Evolutionary conservation across 2,329 filamentous ascomycete species (phyloP).

Genomic region (Phoma sp.): DNA sequence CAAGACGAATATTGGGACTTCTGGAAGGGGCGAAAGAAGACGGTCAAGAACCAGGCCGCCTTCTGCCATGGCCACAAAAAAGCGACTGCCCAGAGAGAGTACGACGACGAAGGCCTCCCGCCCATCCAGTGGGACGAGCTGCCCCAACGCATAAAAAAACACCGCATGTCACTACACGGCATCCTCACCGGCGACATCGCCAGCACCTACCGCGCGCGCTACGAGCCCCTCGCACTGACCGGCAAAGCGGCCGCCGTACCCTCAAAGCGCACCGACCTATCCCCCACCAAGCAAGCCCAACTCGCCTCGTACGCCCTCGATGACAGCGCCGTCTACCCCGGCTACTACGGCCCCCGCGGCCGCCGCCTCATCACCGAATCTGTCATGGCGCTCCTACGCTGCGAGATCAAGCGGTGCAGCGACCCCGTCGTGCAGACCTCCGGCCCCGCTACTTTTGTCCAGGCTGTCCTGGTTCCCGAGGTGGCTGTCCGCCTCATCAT

Average conservation of each 20-base stretch:
- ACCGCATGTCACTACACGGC: conserved; percentile 62
- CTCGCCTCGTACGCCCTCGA: conserved; percentile 27
- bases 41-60: conserved; percentile 60
- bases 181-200: conserved; percentile 62
- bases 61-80: conserved; percentile 49
- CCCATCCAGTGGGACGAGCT: conserved; percentile 72
- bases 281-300: conserved; percentile 47
- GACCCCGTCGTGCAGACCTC: conserved; percentile 42
- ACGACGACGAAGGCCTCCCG: conserved; percentile 68
- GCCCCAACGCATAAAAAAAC: conserved; percentile 62
- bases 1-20: conserved; percentile 59
- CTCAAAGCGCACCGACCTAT: conserved; percentile 51
- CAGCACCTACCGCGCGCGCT: conserved; percentile 24
- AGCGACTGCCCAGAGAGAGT: conserved; percentile 47
- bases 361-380: conserved; percentile 70
- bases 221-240: conserved; percentile 31
- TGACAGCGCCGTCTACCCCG: conserved; percentile 46
- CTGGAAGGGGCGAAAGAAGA: conserved; percentile 32
- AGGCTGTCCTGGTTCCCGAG: conserved; percentile 73
- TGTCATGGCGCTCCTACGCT: conserved; percentile 35
- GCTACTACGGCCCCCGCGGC: conserved; percentile 84
- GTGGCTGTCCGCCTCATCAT: conserved; percentile 61
- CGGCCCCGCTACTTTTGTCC: conserved; percentile 45
- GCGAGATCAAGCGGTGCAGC: conserved; percentile 32
- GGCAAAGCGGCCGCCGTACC: conserved; percentile 36